Conservation (phyloP, 208 protist genomes). For the Wallacemonas rigidus region DNA sequence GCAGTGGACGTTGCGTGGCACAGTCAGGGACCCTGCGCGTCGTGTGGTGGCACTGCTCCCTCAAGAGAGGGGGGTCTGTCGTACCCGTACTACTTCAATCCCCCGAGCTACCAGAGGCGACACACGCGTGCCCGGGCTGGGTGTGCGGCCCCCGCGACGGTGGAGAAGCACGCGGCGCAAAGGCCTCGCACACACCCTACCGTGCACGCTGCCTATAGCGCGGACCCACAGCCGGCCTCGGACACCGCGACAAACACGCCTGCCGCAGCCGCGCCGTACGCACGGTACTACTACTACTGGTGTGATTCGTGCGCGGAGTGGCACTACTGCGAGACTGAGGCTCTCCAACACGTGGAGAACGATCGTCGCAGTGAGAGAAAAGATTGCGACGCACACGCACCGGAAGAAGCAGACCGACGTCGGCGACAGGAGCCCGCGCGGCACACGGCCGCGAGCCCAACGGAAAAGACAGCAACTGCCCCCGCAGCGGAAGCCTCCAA, state of each 20-base stretch:
- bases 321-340: conserved; percentile 1
- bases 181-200: too few species aligned
- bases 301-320: not conserved
- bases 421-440: too few species aligned
- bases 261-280: not conserved
- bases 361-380: not conserved
- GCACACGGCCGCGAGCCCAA: too few species aligned
- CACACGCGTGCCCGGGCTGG: not conserved
- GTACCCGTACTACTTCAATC: conserved; percentile 14
- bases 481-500: too few species aligned
- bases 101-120: not conserved
- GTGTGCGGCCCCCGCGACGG: not conserved
- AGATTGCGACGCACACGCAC: not conserved
- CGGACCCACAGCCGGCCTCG: not conserved
- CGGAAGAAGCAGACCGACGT: not conserved
- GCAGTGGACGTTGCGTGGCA: not conserved
- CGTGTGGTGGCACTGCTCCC: not conserved
- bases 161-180: not conserved
- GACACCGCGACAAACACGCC: not conserved
- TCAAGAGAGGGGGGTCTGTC: not conserved
- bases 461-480: too few species aligned
- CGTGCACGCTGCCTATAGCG: not conserved
- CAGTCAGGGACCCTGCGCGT: not conserved
- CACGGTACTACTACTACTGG: conserved; percentile 18
- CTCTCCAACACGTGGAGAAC: too few species aligned